Base-by-base conservation (phyloP, 2,329 filamentous ascomycete genomes). In the Fusarium mexicanum region DNA sequence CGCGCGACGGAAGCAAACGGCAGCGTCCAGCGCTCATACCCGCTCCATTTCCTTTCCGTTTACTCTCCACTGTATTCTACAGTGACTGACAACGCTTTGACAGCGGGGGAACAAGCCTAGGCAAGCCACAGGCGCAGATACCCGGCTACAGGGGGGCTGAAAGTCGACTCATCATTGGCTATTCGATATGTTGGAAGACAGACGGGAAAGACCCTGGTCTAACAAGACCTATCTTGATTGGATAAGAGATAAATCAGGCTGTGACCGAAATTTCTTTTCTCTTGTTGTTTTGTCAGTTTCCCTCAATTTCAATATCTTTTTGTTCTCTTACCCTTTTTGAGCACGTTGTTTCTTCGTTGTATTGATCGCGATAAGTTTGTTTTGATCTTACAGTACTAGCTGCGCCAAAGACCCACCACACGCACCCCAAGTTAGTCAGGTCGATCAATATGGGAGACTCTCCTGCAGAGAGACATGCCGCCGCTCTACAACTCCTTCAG, bases 391-490 rank as follows among this genome's bases (percentile, higher is more conserved):
- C 33, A 31, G 5, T 33, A 33, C 31, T 33, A 13, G 12, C 31
- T 33, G 1, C n/a, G n/a, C n/a, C n/a, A n/a, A n/a, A n/a, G 8
- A 20, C 8, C 50, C 12, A 1, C 33, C 13, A 22, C 51, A 22
- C 13, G 8, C 8, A 29, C 24, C 10, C 9, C 3, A 7, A 29
- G 8, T 22, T 7, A 48, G 20, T 48, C 31, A 31, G 31, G 31
- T 31, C 31, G n/a, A n/a, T 24, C 22, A 51, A 20, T 5, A 51
- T 51, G 48, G 48, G 8, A 11, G 48, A 35, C 31, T 51, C 48
- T 14, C 3, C 14, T 0, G 29, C 22, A 1, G 1, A 18, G 5
- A 13, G 51, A 8, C 51, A 40, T 1, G 0, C 51, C 5, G 24
- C 51, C 10, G n/a, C 18, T 2, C 10, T 38, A 5, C 3, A 29